A percentile compares a stretch with the other conserved stretches of the same genome.
Conservation (phyloP, 2,329 filamentous ascomycete genomes). For the Allantophomopsis lycopodina region DNA sequence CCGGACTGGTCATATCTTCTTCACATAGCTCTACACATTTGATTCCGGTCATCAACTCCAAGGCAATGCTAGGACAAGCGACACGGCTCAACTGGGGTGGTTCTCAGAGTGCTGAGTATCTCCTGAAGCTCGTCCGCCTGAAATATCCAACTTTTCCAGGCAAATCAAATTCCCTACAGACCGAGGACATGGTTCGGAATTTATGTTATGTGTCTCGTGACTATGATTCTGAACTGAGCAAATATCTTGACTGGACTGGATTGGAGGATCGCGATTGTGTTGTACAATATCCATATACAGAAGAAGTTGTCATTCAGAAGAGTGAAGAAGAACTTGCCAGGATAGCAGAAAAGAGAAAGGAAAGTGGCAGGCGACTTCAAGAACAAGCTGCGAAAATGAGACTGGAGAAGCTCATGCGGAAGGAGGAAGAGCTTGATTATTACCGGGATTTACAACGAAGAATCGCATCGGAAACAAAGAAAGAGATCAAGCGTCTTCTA, state of each 20-base stretch:
- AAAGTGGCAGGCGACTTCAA: conserved; percentile 80
- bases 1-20: conserved; percentile 80
- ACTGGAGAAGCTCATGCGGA: conserved; percentile 85
- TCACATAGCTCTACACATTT: conserved; percentile 91
- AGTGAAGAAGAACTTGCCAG: conserved; percentile 84
- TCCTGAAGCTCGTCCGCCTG: conserved; percentile 75
- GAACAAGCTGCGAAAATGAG: conserved; percentile 97
- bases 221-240: conserved; percentile 65
- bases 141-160: conserved; percentile 87
- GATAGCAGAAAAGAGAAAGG: conserved; percentile 87
- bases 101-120: conserved; percentile 77
- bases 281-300: conserved; percentile 86
- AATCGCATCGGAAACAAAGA: conserved; percentile 69
- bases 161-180: conserved; percentile 75
- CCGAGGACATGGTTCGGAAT: conserved; percentile 73
- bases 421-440: conserved; percentile 91
- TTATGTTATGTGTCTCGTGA: conserved; percentile 83
- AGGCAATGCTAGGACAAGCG: conserved; percentile 71
- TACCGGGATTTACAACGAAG: conserved; percentile 71
- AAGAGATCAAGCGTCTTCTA: conserved; percentile 73
- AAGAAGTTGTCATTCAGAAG: conserved; percentile 83
- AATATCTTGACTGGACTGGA: conserved; percentile 80
- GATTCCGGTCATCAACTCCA: conserved; percentile 81
- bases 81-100: conserved; percentile 93
- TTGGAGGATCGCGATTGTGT: conserved; percentile 81